Evolutionary conservation across 352 stramenopile genomes (phyloP), one percentile per base, ranked within the genome.

Genomic region (Pythium grandisporangium): DNA sequence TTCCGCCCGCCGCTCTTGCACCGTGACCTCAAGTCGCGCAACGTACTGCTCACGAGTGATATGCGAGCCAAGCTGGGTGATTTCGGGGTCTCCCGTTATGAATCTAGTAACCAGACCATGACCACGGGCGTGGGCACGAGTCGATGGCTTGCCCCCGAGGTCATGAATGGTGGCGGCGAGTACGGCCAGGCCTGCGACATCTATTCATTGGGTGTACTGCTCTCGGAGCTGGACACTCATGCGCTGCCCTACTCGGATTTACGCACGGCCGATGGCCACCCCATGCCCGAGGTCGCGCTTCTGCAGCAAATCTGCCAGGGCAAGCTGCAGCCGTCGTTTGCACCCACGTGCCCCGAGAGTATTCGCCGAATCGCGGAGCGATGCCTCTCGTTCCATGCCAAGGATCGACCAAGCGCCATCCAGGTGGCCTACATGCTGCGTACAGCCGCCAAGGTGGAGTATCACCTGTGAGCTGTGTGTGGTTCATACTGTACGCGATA

Each of bases 21-120:
- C 43, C 58, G 53, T 6, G 53, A 63, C 36, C 45, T 67, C 44
- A 63, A 64, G 46, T 64, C 58, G 12, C 62, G 61, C 32, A 68
- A 68, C 26, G 45, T 63, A n/a, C 33, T 69, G 42, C 29, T 68
- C 39, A 58, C 23, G 14, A 53, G 32, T 2, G 16, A 50, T 3
- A 37, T 53, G 30, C 7, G 37, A 10, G 60, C 52, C 41, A 70
- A 70, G 46, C 30, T 70, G n/a, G 61, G 41, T 0, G 60, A 66
- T 45, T 70, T 70, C 55, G 60, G 60, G 10, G 56, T 63, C 16
- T 63, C 47, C 11, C 55, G 52, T 5, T 50, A 57, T 22, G 22
- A 48, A 26, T 43, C 26, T 11, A 37, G 37, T 14, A 42, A 58
- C 22, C 20, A 43, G 16, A 63, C 50, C 8, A 63, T 63, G 55